Base-by-base conservation (phyloP, 2,329 filamentous ascomycete species). In the Aspergillus fischeri region DNA sequence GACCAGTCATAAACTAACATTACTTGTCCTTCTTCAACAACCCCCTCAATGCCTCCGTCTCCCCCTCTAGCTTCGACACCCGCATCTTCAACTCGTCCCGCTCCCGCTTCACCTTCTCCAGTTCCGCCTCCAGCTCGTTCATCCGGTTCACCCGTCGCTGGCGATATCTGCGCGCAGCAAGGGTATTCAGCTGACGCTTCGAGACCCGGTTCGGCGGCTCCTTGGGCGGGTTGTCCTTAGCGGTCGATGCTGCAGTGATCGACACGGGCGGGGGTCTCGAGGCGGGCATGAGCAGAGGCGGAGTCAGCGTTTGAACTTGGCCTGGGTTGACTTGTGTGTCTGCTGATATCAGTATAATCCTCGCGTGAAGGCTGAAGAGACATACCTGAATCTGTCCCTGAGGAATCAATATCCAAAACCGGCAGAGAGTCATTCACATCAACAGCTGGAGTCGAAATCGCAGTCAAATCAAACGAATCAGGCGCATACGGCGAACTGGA, bases 131-230 rank as follows among this genome's bases (percentile, higher is more conserved):
- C 24, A 74, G 63, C 49, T 64, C 62, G 47, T 67, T 65, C 57
- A 72, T 65, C 56, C 67, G 66, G 50, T 74, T 71, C 27, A 70
- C 63, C 6, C 70, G 70, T 50, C 69, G 67, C 63, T 74, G 70
- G 4, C 72, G 71, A 60, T 71, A 74, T 47, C 71, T 63, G 20
- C 71, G 69, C 48, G 72, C 72, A 45, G 72, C 71, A 41, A 72
- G 65, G 14, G 72, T 74, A 56, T 74, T 74, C 11, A 72, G 63
- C 52, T 67, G 68, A 25, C 72, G 72, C 51, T 73, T 74, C 54
- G 67, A 64, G 20, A 72, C 63, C 27, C 67, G 65, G n/a, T 54
- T 61, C 20, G 59, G 11, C 20, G 55, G 32, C 9, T 61, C 58
- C 47, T 59, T 60, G 3, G 60, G 52, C 20, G 58, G 52, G 24